Percentiles rank a stretch among this genome's conserved stretches.
Evolutionary conservation across 306 rosid genomes (phyloP).

Genomic region (Argentina anserina): DNA sequence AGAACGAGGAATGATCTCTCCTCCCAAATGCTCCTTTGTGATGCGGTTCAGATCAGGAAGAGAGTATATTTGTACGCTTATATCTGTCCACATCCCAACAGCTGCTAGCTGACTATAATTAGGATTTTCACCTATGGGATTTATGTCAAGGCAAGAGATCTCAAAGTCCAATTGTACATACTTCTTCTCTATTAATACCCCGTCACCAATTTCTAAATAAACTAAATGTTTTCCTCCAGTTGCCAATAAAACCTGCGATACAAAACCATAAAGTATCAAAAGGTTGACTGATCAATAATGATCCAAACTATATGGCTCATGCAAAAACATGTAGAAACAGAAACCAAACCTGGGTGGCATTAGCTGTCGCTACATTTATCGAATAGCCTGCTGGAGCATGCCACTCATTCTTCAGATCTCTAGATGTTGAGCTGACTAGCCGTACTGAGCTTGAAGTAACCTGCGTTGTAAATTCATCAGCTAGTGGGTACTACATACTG

Average conservation of each 20-base stretch:
- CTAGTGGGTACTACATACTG: neutral
- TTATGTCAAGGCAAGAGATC: slow-evolving; percentile 92
- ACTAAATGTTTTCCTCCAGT: slow-evolving; percentile 92
- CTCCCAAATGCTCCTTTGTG: slow-evolving; percentile 88
- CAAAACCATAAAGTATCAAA: slow-evolving; percentile 16
- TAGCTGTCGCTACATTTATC: slow-evolving; percentile 91
- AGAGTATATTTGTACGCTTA: slow-evolving; percentile 78
- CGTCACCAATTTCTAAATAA: slow-evolving; percentile 86
- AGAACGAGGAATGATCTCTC: slow-evolving; percentile 98
- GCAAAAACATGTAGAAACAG: neutral
- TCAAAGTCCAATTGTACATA: slow-evolving; percentile 80
- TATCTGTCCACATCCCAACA: slow-evolving; percentile 99
- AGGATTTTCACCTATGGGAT: slow-evolving; percentile 86
- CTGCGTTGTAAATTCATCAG: slow-evolving; percentile 41
- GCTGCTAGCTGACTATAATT: slow-evolving; percentile 84
- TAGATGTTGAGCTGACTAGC: slow-evolving; percentile 76
- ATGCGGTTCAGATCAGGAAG: slow-evolving; percentile 87
- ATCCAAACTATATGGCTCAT: neutral
- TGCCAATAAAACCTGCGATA: slow-evolving; percentile 87
- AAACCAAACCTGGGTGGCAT: slow-evolving; percentile 81
- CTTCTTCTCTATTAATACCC: slow-evolving; percentile 53
- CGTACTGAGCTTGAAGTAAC: slow-evolving; percentile 79
- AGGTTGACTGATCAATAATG: neutral
- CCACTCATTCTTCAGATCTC: slow-evolving; percentile 82
- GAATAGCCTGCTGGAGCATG: slow-evolving; percentile 77